Evolutionary conservation across 2,329 filamentous ascomycete genomes (phyloP), one percentile per base, ranked within the genome.

Genomic region (Periglandula ipomoeae): DNA sequence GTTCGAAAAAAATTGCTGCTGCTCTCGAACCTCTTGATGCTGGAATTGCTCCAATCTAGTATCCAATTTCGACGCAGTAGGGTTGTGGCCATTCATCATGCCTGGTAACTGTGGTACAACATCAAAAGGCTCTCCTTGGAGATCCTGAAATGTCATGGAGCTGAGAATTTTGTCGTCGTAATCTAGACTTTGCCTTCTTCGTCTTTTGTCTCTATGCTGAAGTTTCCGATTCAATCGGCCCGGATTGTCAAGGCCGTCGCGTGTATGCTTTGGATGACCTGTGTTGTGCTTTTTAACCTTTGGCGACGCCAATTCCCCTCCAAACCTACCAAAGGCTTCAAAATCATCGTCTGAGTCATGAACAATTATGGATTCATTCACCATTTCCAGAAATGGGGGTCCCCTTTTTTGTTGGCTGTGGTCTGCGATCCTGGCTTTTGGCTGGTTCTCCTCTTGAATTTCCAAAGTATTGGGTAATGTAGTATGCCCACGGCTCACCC

Each of bases 151-250:
- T 39, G 67, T 67, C 78, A 81, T 82, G 9, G 61, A 60, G 51
- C 69, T 69, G n/a, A 82, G 66, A 37, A 70, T 67, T 39, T 70
- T 70, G 58, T 82, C 78, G 52, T 80, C 75, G 53, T 82, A 82
- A 58, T 82, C 78, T 26, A 70, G 66, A 50, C 66, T 72, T 32
- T 61, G 62, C 2, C 65, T 69, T 13, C 70, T 67, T 30, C 75
- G 72, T 48, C 71, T 73, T 42, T 57, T 65, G 27, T 63, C 59
- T 19, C 52, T 59, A 4, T 51, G 39, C 11, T 52, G 51, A 17
- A 49, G 56, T 23, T 46, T 50, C 15, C 55, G 50, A 13, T 50
- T 47, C 13, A 51, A 41, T n/a, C 51, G 50, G 30, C 54, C 49
- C 27, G 57, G 52, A 52, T 58, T 54, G 26, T 60, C 55, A 45